Conservation (phyloP, 2,329 filamentous ascomycete species). For the Calonectria pteridis region DNA sequence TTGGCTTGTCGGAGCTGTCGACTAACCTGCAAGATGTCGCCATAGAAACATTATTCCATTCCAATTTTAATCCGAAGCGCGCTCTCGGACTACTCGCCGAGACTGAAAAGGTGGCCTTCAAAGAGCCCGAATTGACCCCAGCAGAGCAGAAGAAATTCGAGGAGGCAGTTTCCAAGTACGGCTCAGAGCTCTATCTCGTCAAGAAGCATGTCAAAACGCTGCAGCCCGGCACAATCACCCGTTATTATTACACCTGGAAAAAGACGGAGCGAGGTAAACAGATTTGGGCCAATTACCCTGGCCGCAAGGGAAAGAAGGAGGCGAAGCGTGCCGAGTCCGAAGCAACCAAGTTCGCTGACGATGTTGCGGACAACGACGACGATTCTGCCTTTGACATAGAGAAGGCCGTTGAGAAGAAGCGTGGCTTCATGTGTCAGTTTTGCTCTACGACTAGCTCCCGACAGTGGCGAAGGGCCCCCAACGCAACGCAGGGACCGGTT, state of each 20-base stretch:
- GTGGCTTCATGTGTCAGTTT: slow-evolving; percentile 93
- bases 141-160: slow-evolving; percentile 92
- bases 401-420: slow-evolving; percentile 84
- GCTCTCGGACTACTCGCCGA: slow-evolving; percentile 78
- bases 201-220: slow-evolving; percentile 89
- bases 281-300: slow-evolving; percentile 90
- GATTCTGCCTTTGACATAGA: slow-evolving; percentile 95
- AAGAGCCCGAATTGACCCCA: slow-evolving; percentile 84
- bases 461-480: slow-evolving; percentile 93
- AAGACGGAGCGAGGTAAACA: slow-evolving; percentile 88
- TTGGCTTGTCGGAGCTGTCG: slow-evolving; percentile 80
- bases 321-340: slow-evolving; percentile 79
- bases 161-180: slow-evolving; percentile 89
- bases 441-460: slow-evolving; percentile 83
- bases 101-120: slow-evolving; percentile 78
- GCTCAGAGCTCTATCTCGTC: slow-evolving; percentile 88
- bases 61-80: slow-evolving; percentile 77
- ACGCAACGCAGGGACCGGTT: slow-evolving; percentile 77
- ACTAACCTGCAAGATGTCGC: slow-evolving; percentile 93
- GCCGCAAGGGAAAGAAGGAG: slow-evolving; percentile 91
- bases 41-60: slow-evolving; percentile 77
- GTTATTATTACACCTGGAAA: slow-evolving; percentile 99
- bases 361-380: slow-evolving; percentile 91
- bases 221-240: slow-evolving; percentile 83
- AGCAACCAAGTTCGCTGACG: slow-evolving; percentile 84